Base-by-base conservation (phyloP, 352 stramenopile species). In the Pythium dissimile region DNA sequence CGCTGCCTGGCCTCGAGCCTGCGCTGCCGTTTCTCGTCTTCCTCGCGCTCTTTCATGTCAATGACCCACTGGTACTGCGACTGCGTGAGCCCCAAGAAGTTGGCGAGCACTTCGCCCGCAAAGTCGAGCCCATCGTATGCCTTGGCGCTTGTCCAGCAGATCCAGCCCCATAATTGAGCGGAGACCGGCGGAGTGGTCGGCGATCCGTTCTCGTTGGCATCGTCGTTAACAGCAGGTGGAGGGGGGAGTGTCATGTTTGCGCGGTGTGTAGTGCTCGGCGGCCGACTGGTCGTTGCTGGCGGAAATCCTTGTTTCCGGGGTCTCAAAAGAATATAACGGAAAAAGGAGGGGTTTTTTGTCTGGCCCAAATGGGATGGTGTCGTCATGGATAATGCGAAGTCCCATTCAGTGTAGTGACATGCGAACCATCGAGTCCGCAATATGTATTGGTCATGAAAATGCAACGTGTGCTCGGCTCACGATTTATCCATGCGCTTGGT, bases 31-130 rank as follows among this genome's bases (percentile, higher is more conserved):
- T 77, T 82, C 23, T 95, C 78, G 34, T 90, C 75, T 37, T 81
- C 50, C 46, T 93, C 81, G 16, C 83, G 79, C 63, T 81, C 73
- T 38, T 91, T 74, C 42, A 84, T 66, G 45, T 90, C 80, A 44
- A 92, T 63, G 35, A 92, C 84, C 80, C 84, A 92, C 60, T 92
- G 82, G 56, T 92, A 92, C 60, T 94, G 86, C 20, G 80, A 92
- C 13, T 73, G 75, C n/a, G 77, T 92, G 46, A 94, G 79, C 0
- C 84, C 82, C 1, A 94, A 48, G 59, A 94, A 94, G 47, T 89
- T 81, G 31, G 80, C 82, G 6, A 92, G 41, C 27, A 93, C 78
- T 61, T 95, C 85, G 3, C 83, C 85, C 0, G 71, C 81, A 71
- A 95, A 95, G 38, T 92, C 83, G 57, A 93, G 69, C 1, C 69